Percentiles rank a stretch among this genome's conserved stretches.
Evolutionary conservation across 352 stramenopile species (phyloP).

Genomic region (Globisporangium sylvaticum): DNA sequence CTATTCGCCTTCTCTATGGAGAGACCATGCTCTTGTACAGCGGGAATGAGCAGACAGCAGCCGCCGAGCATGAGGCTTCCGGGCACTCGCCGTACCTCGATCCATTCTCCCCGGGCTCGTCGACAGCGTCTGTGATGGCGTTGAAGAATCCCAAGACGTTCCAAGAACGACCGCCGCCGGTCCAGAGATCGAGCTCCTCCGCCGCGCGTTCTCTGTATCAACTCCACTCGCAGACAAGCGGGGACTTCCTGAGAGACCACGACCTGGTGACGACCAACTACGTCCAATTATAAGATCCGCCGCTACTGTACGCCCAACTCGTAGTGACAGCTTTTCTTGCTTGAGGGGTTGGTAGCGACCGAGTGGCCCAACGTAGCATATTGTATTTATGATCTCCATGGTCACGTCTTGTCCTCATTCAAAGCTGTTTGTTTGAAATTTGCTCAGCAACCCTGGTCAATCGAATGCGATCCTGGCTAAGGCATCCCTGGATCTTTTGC

Average conservation of each 20-base stretch:
- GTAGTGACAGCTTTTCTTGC: not conserved
- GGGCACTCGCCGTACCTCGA: not conserved
- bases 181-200: not conserved
- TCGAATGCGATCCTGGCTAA: no score
- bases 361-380: not conserved
- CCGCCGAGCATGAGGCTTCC: not conserved
- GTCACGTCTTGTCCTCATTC: no score
- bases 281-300: not conserved
- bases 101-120: not conserved
- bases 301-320: not conserved
- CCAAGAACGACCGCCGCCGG: not conserved
- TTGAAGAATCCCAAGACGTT: not conserved
- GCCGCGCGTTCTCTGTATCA: conserved; percentile 1
- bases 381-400: not conserved
- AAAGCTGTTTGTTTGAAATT: no score
- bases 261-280: not conserved
- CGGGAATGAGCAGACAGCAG: not conserved
- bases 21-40: conserved; percentile 3
- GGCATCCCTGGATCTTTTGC: no score
- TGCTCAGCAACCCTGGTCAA: no score
- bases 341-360: not conserved
- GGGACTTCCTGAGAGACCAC: not conserved
- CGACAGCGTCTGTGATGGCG: not conserved
- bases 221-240: not conserved
- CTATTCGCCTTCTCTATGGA: conserved; percentile 1